Conservation (phyloP, 176 grass and related monocot species). For the Panicum miliaceum region DNA sequence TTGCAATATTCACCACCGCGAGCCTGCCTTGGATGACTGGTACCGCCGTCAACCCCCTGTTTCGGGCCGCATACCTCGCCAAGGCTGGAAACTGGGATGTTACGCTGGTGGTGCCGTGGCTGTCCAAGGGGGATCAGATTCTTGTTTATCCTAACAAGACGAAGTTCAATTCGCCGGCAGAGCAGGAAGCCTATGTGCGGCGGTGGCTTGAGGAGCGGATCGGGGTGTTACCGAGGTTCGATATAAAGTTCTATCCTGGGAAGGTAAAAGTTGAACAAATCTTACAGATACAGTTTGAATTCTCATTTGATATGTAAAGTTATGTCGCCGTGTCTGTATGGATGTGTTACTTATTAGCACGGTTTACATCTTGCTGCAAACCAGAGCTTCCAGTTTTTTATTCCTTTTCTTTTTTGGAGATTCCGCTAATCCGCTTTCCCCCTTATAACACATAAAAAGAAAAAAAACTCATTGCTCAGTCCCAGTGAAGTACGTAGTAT, state of each 20-base stretch:
- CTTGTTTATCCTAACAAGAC: slow-evolving; percentile 95
- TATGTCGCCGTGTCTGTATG: background rate
- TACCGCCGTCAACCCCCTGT: slow-evolving; percentile 89
- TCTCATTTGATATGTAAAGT: slow-evolving; percentile 27
- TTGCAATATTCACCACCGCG: slow-evolving; percentile 91
- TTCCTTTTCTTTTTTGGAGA: background rate
- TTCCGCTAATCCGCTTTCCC: background rate
- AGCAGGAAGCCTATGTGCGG: slow-evolving; percentile 78
- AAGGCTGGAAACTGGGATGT: slow-evolving; percentile 70
- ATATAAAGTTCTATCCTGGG: slow-evolving; percentile 85
- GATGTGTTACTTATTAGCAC: background rate
- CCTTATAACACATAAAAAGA: background rate
- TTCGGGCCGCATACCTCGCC: slow-evolving; percentile 88
- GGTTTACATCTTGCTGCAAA: slow-evolving; percentile 12
- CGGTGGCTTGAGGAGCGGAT: slow-evolving; percentile 84
- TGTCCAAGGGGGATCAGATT: slow-evolving; percentile 70
- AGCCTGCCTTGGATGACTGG: slow-evolving; percentile 98
- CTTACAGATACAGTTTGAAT: background rate
- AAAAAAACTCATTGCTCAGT: background rate
- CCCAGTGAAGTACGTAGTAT: background rate
- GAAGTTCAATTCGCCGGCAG: slow-evolving; percentile 62
- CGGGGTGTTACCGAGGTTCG: slow-evolving; percentile 56
- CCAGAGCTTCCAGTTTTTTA: background rate
- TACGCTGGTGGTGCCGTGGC: slow-evolving; percentile 84
- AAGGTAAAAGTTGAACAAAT: slow-evolving; percentile 60